Evolutionary conservation across 768 basidiomycete genomes (phyloP).

Genomic region (Podaxis sp.): DNA sequence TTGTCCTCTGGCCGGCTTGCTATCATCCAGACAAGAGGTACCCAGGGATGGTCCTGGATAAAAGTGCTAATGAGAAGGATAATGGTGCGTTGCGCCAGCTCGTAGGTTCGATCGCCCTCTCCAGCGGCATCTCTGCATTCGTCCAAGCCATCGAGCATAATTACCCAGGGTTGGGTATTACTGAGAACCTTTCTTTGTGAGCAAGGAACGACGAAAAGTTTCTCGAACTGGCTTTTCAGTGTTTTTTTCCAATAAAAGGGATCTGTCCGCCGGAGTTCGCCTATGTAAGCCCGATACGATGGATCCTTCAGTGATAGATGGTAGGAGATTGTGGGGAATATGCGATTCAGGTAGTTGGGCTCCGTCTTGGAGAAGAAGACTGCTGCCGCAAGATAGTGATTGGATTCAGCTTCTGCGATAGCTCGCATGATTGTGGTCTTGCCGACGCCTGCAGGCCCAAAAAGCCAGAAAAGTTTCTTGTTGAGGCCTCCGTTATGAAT

Average conservation of each 20-base stretch:
- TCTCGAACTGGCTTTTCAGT: constrained; percentile 14
- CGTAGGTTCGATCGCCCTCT: background rate
- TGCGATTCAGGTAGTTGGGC: background rate
- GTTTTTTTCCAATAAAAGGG: constrained; percentile 13
- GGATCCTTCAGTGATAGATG: constrained; percentile 21
- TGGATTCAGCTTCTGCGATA: background rate
- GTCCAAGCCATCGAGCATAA: constrained; percentile 27
- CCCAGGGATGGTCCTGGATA: background rate
- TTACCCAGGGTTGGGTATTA: constrained; percentile 6
- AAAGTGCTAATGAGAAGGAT: constrained; percentile 14
- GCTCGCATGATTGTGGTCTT: background rate
- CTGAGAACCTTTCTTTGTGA: background rate
- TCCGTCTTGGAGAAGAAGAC: background rate
- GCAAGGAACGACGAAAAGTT: constrained; percentile 17
- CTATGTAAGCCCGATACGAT: background rate
- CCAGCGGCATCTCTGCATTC: constrained; percentile 19
- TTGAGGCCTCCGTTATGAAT: too few relatives aligned
- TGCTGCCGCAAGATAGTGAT: background rate
- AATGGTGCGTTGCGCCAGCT: constrained; percentile 17
- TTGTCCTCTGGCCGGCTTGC: constrained; percentile 27
- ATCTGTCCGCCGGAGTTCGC: constrained; percentile 1
- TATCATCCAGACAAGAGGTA: constrained; percentile 27
- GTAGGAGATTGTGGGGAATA: constrained; percentile 24
- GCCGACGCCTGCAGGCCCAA: background rate
- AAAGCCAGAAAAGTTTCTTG: too few relatives aligned